phyloP scores from a whole-genome alignment of 2,329 filamentous ascomycete species.

The Didymella pomorum region DNA sequence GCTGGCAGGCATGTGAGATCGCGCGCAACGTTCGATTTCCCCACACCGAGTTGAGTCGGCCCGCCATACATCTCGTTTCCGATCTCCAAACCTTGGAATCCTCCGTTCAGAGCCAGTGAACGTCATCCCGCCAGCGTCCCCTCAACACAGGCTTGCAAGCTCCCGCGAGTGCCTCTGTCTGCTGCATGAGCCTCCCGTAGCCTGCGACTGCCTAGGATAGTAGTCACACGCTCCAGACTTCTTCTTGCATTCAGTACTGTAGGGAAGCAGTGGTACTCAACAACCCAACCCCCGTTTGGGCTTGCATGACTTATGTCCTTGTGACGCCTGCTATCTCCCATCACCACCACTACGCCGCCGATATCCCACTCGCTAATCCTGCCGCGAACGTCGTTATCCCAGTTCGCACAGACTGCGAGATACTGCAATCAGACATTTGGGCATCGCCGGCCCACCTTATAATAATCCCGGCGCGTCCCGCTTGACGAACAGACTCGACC shows the following conservation, averaged over 20 bases:
- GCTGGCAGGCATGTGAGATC: constrained; percentile 21
- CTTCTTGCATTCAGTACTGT: constrained; percentile 4
- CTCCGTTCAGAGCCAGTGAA: constrained; percentile 15
- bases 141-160: constrained; percentile 11
- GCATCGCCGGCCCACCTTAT: constrained; percentile 26
- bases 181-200: constrained; percentile 11
- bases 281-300: constrained; percentile 20
- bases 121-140: constrained; percentile 22
- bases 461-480: constrained; percentile 31
- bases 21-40: constrained; percentile 14
- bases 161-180: constrained; percentile 10
- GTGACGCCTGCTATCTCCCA: constrained; percentile 47
- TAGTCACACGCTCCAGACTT: constrained; percentile 11
- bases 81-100: constrained; percentile 20
- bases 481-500: constrained; percentile 19
- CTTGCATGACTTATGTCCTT: constrained; percentile 44
- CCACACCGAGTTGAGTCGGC: constrained; percentile 18
- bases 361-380: constrained; percentile 25
- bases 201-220: constrained; percentile 23
- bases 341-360: constrained; percentile 20
- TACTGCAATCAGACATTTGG: constrained; percentile 24
- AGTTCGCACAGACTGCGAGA: constrained; percentile 22
- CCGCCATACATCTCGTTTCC: constrained; percentile 16
- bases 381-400: constrained; percentile 25
- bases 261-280: constrained; percentile 13